Percentiles rank a stretch among this genome's conserved stretches.
Evolutionary conservation across 306 rosid genomes (phyloP).

Genomic region (Potentilla sterilis): DNA sequence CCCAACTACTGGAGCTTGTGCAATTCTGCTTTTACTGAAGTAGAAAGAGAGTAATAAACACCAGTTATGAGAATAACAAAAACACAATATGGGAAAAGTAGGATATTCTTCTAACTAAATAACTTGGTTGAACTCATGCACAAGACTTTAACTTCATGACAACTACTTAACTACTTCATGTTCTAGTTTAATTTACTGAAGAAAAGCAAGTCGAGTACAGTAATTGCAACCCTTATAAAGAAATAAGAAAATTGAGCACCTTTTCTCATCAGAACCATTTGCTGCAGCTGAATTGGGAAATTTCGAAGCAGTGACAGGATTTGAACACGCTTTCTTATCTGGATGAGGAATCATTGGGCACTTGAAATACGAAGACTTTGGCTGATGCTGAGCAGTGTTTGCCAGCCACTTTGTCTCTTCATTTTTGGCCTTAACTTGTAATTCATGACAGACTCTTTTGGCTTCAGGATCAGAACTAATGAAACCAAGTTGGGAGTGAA

Average conservation of each 20-base stretch:
- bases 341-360: constrained; percentile 13
- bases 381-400: constrained; percentile 9
- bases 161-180: neutral
- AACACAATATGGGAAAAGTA: neutral
- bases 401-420: constrained; percentile 22
- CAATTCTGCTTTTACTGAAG: constrained; percentile 44
- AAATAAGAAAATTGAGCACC: constrained; percentile 31
- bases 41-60: neutral
- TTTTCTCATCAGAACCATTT: constrained; percentile 57
- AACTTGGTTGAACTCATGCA: neutral
- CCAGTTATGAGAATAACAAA: neutral
- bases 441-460: constrained; percentile 11
- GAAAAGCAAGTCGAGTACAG: neutral
- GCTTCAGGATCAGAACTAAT: constrained; percentile 6
- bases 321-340: constrained; percentile 43
- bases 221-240: neutral
- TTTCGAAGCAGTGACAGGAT: constrained; percentile 26
- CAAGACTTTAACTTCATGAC: neutral
- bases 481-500: constrained; percentile 14
- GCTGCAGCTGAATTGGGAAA: constrained; percentile 42
- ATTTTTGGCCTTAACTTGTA: constrained; percentile 4
- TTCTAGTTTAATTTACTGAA: neutral
- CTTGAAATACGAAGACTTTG: neutral
- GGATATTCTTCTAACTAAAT: neutral
- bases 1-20: constrained; percentile 67